phyloP scores from a whole-genome alignment of 768 basidiomycete genomes.

The Phlegmacium glaucopus region DNA sequence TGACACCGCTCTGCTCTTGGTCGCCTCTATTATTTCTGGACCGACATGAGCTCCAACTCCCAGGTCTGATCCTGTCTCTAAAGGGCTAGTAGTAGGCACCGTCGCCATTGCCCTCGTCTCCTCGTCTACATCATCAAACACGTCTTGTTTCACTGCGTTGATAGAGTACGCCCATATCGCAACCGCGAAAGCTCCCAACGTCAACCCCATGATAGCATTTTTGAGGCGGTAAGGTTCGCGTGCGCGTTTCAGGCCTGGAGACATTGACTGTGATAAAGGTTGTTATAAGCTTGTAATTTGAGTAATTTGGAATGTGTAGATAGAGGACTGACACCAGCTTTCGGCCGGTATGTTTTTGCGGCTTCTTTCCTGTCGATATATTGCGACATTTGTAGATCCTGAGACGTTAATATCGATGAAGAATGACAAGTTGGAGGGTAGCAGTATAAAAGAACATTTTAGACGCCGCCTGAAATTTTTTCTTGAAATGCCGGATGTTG shows the following conservation, averaged over 20 bases:
- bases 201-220: slow-evolving; percentile 76
- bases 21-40: slow-evolving; percentile 22
- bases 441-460: no score
- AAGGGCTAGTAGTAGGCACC: slow-evolving; percentile 1
- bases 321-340: slow-evolving; percentile 38
- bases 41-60: slow-evolving; percentile 16
- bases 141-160: slow-evolving; percentile 89
- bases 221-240: slow-evolving; percentile 76
- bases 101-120: slow-evolving; percentile 59
- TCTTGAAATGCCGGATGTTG: no score
- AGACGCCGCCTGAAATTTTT: not conserved
- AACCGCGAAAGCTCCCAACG: slow-evolving; percentile 68
- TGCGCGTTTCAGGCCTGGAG: slow-evolving; percentile 83
- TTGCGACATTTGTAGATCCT: slow-evolving; percentile 22
- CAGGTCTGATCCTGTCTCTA: slow-evolving; percentile 19
- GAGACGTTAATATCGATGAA: no score
- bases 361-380: slow-evolving; percentile 45
- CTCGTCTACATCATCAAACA: slow-evolving; percentile 84
- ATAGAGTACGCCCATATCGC: slow-evolving; percentile 94
- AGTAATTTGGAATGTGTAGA: not conserved
- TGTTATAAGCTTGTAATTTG: not conserved
- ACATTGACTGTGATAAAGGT: slow-evolving; percentile 59
- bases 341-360: slow-evolving; percentile 48
- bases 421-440: no score
- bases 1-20: not conserved